Evolutionary conservation across 768 basidiomycete genomes (phyloP), one percentile per base, ranked within the genome.

Genomic region (Kwoniella pini): DNA sequence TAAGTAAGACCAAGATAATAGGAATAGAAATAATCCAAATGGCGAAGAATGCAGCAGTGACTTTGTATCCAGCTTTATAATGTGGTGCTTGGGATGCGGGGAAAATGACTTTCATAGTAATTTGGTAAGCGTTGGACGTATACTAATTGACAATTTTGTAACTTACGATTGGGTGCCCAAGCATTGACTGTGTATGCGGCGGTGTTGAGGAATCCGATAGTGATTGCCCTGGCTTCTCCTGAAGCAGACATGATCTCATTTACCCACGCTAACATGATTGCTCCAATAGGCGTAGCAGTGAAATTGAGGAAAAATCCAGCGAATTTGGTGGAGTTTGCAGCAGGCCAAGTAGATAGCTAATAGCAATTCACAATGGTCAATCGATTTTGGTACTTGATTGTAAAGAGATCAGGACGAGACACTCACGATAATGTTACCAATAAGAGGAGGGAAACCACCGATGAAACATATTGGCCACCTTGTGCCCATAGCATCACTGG

Each of bases 31-130:
- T 48, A 13, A 57, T 46, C 55, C 55, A 57, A 6, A 57, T 57
- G 31, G 31, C 55, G n/a, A 57, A 57, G 54, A 62, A 62, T 4
- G 60, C 69, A 0, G 65, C 45, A 1, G 69, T 62, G 2, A 66
- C 72, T 46, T 71, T 71, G 63, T 69, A 74, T 0, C 72, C 72
- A 30, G 67, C 53, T 3, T 57, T 60, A 42, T 74, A 74, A 26
- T 65, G 46, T 21, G 72, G 72, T 3, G 72, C 72, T 42, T 69
- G 28, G 6, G 54, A 53, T 19, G 72, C 69, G 2, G 72, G 69
- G 56, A 71, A 74, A 36, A 74, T 64, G 26, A 73, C 57, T 54
- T 57, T 62, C n/a, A n/a, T n/a, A n/a, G n/a, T n/a, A n/a, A n/a
- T n/a, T n/a, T n/a, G n/a, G n/a, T n/a, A n/a, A n/a, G n/a, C n/a